Percentiles rank a stretch among this genome's conserved stretches.
Evolutionary conservation across 192 early-diverging fungal species (phyloP).

Genomic region (Helicostylum pulchrum): DNA sequence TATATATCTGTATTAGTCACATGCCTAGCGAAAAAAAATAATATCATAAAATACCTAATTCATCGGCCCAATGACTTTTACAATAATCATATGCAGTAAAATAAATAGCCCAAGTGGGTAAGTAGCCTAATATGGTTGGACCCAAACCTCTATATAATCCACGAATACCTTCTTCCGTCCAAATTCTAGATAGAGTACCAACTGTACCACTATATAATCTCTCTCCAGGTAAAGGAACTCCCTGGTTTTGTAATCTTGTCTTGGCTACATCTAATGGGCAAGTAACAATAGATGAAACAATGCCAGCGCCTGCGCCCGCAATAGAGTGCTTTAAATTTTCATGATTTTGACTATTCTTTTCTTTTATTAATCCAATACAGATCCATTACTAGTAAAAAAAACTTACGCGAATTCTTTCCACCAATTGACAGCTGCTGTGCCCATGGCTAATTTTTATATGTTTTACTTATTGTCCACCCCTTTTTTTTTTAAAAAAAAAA

Average conservation of each 20-base stretch:
- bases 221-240: slow-evolving; percentile 28
- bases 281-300: slow-evolving; percentile 77
- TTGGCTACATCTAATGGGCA: slow-evolving; percentile 97
- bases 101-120: slow-evolving; percentile 92
- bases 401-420: slow-evolving; percentile 22
- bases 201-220: slow-evolving; percentile 55
- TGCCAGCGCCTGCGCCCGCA: slow-evolving; percentile 80
- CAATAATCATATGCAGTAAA: slow-evolving; percentile 85
- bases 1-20: neutral
- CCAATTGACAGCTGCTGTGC: slow-evolving; percentile 14
- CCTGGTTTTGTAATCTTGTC: slow-evolving; percentile 89
- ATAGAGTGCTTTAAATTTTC: slow-evolving; percentile 71
- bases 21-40: slow-evolving; percentile 1
- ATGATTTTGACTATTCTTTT: slow-evolving; percentile 29
- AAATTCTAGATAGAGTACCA: slow-evolving; percentile 71
- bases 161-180: slow-evolving; percentile 75
- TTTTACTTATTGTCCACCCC: too few relatives aligned
- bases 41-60: neutral
- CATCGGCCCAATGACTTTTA: slow-evolving; percentile 43
- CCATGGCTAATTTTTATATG: slow-evolving; percentile 1
- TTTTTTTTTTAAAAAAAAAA: too few relatives aligned
- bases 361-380: neutral
- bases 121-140: slow-evolving; percentile 84
- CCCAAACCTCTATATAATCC: slow-evolving; percentile 89
- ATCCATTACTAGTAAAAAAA: neutral